These are phyloP conservation scores for Globisporangium takayamanum DNA, from an alignment of 352 stramenopile genomes.

Conservation along the genomic window DNA sequence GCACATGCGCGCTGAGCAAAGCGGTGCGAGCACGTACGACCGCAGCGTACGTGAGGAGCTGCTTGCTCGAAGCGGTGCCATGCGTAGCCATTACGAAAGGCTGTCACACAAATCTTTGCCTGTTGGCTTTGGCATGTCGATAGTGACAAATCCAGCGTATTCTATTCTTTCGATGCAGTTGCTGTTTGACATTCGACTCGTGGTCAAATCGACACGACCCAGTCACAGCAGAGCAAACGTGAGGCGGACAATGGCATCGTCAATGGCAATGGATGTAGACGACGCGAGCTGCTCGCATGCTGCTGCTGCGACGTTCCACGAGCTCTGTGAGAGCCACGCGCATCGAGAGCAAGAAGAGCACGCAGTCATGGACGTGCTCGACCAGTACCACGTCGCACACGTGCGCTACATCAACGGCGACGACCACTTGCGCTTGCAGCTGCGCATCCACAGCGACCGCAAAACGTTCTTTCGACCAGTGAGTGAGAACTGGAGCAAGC, in stretches of 20 bases:
- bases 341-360: neutral
- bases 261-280: neutral
- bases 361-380: neutral
- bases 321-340: neutral
- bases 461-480: constrained; percentile 43
- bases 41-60: constrained; percentile 27
- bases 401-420: constrained; percentile 37
- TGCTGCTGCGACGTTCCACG: neutral
- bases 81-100: neutral
- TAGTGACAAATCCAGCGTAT: no score
- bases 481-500: constrained; percentile 41
- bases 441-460: constrained; percentile 37
- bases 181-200: no score
- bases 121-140: no score
- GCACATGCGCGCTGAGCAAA: neutral
- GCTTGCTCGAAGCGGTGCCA: constrained; percentile 7
- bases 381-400: constrained; percentile 29
- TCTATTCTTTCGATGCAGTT: no score
- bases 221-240: no score
- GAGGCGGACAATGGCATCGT: no score
- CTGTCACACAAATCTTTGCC: no score
- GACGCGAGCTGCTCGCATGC: neutral
- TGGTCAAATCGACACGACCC: no score
- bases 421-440: constrained; percentile 42
- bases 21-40: constrained; percentile 23